Evolutionary conservation across 768 basidiomycete species (phyloP), one percentile per base, ranked within the genome.

Genomic region (Serendipita vermifera): DNA sequence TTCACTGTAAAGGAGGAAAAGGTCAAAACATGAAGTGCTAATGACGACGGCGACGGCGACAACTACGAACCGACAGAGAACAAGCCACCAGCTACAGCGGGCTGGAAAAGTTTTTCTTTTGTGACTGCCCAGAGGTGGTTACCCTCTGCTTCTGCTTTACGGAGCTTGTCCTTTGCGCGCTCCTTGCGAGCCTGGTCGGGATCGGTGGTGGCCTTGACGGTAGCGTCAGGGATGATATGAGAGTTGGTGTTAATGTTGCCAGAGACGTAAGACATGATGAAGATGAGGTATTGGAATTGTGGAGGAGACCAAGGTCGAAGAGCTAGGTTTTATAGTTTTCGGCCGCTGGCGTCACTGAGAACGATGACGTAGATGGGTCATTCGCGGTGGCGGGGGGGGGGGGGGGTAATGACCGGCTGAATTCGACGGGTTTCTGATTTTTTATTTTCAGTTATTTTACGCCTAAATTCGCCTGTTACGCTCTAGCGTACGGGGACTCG

Each of bases 1-100:
- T 88, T 88, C 46, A 84, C 85, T 85, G 57, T 0, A 53, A 38
- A 5, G 26, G 5, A 26, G 24, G 22, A 24, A 24, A 22, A 17
- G 14, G 57, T 40, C 22, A 59, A 33, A 22, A 58, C 26, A 27
- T 20, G 13, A 20, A 26, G 17, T 24, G 31, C 14, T n/a, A 33
- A 54, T 56, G 9, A 54, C 13, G 15, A 27, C 32, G 17, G 33
- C 22, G 3, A 11, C 33, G 38, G 35, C 46, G 9, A 54, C 39
- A 29, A 26, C 29, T 5, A 71, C 77, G 15, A 60, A 85, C 85
- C 74, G 41, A 87, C 65, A 38, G 85, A 85, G 59, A 87, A 61
- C 27, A 87, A 69, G 38, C 87, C 85, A 26, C 87, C 83, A 7
- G 81, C 80, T 53, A 84, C 78, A 24, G 79, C 78, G 13, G 85